A percentile compares a stretch with the other conserved stretches of the same genome.
Evolutionary conservation across 106 monocot species (phyloP).

Genomic region (Dendrobium nobile): DNA sequence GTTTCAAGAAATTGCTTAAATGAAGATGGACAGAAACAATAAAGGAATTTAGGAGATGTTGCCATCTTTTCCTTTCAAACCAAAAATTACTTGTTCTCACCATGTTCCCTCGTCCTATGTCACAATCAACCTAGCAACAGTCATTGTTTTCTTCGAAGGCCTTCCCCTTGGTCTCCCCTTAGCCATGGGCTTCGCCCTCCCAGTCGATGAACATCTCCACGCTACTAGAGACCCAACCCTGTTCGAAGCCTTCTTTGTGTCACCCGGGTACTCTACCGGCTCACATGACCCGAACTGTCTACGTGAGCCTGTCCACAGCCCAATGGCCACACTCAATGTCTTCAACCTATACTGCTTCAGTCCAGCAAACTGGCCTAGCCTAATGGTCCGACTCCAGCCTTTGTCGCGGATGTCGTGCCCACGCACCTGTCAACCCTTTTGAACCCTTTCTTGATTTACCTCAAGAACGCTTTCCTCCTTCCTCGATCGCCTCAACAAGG

Average conservation of each 20-base stretch:
- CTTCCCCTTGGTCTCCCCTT: conserved; percentile 16
- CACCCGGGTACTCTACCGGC: conserved; percentile 2
- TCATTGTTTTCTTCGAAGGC: conserved; percentile 12
- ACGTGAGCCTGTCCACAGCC: too few species aligned
- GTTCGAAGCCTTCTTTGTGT: conserved; percentile 12
- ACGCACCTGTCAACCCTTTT: too few species aligned
- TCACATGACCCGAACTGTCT: too few species aligned
- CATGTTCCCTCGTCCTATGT: conserved; percentile 30
- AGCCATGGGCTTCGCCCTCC: not conserved
- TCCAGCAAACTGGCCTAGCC: too few species aligned
- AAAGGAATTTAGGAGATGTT: conserved; percentile 68
- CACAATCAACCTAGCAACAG: conserved; percentile 3
- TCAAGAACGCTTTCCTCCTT: too few species aligned
- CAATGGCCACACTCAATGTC: too few species aligned
- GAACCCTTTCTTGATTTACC: too few species aligned
- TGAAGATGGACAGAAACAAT: conserved; percentile 58
- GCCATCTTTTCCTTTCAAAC: conserved; percentile 87
- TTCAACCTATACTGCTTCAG: too few species aligned
- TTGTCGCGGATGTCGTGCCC: too few species aligned
- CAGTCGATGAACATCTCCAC: not conserved
- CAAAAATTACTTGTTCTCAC: conserved; percentile 79
- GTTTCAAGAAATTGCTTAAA: conserved; percentile 78
- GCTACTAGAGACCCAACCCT: not conserved
- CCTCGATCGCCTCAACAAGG: too few species aligned
- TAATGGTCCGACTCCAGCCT: too few species aligned